phyloP scores from a whole-genome alignment of 164 flowering plant species.

The Vitis rupestris region DNA sequence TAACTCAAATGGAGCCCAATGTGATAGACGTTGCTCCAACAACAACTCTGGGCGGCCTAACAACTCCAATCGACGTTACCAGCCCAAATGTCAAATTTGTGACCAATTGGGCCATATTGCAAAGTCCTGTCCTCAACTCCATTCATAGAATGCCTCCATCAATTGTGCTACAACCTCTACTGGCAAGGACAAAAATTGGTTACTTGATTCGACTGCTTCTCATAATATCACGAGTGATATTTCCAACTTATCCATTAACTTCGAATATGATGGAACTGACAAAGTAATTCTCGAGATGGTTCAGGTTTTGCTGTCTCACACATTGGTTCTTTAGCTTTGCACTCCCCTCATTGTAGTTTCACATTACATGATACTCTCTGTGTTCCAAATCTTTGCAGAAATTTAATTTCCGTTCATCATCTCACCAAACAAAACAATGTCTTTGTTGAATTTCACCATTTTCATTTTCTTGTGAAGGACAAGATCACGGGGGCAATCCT shows the following conservation, averaged over 20 bases:
- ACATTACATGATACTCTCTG: not conserved
- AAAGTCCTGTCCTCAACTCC: not conserved
- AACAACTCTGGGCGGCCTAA: not conserved
- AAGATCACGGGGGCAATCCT: not conserved
- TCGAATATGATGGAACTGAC: constrained; percentile 6
- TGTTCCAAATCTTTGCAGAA: not conserved
- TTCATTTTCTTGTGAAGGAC: constrained; percentile 4
- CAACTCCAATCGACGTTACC: not conserved
- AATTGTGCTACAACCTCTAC: not conserved
- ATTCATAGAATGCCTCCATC: not conserved
- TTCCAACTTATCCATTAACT: not conserved
- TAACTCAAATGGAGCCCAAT: not conserved
- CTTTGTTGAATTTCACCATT: constrained; percentile 4
- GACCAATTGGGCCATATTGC: not conserved
- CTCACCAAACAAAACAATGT: constrained; percentile 5
- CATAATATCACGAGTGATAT: constrained; percentile 1
- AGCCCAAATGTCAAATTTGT: not conserved
- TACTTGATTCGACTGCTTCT: not conserved
- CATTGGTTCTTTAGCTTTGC: constrained; percentile 1
- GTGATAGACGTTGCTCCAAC: too few relatives aligned
- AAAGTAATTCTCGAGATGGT: constrained; percentile 7
- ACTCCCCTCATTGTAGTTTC: not conserved
- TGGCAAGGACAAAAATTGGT: not conserved
- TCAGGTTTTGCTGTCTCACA: not conserved
- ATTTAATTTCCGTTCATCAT: not conserved